Percentiles rank a stretch among this genome's conserved stretches.
Evolutionary conservation across 345 rosid species (phyloP).

Genomic region (Arabidopsis arenosa): DNA sequence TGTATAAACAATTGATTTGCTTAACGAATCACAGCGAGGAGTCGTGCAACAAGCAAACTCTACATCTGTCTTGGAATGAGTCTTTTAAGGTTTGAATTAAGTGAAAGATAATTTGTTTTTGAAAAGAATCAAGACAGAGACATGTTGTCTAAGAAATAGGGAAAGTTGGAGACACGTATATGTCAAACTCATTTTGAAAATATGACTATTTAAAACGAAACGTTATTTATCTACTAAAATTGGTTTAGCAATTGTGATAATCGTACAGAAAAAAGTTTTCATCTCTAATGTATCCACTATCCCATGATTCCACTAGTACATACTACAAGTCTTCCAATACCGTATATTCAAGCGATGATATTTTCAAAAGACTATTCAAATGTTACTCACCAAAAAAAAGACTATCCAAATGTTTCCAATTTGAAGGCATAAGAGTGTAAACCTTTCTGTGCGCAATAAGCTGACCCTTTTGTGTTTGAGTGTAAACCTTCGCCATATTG

Average conservation of each 20-base stretch:
- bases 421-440: not conserved
- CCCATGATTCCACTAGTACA: conserved; percentile 8
- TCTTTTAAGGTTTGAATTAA: not conserved
- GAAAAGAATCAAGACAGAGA: not conserved
- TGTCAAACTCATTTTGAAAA: not conserved
- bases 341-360: conserved; percentile 11
- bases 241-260: not conserved
- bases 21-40: not conserved
- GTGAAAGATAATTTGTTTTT: not conserved
- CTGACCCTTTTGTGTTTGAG: not conserved
- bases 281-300: not conserved
- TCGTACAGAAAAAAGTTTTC: not conserved
- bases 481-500: conserved; percentile 32
- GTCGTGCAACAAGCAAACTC: conserved; percentile 18
- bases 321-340: not conserved
- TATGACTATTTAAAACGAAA: not conserved
- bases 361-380: not conserved
- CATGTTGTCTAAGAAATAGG: not conserved
- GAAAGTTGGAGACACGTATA: not conserved
- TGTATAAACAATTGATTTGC: not conserved
- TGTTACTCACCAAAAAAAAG: too few species aligned
- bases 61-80: not conserved
- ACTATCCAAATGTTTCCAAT: not conserved
- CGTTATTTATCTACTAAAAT: not conserved
- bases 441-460: not conserved